phyloP scores from a whole-genome alignment of 495 filamentous ascomycete genomes.

The Glarea lozoyensis region DNA sequence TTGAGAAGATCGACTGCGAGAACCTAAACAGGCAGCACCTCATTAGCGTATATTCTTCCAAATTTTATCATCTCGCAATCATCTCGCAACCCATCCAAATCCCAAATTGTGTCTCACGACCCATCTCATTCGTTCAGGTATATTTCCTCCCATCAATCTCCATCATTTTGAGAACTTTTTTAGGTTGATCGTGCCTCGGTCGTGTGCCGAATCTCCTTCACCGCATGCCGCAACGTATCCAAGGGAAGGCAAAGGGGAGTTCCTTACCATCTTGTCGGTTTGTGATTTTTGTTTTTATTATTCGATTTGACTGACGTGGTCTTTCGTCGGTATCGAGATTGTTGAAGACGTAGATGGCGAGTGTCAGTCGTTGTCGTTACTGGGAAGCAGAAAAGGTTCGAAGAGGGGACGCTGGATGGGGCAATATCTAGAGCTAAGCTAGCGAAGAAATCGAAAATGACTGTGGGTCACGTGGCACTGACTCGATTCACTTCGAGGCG shows the following conservation, averaged over 20 bases:
- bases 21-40: slow-evolving; percentile 54
- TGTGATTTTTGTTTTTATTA: slow-evolving; percentile 21
- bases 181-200: slow-evolving; percentile 9
- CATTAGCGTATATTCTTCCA: slow-evolving; percentile 17
- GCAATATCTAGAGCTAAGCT: background rate
- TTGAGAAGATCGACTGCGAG: slow-evolving; percentile 99
- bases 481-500: no score
- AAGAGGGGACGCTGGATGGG: slow-evolving; percentile 1
- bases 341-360: slow-evolving; percentile 22
- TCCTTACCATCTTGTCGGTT: slow-evolving; percentile 53
- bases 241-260: slow-evolving; percentile 9
- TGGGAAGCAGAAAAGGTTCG: slow-evolving; percentile 7
- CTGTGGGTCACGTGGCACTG: slow-evolving; percentile 12
- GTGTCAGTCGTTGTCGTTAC: slow-evolving; percentile 24
- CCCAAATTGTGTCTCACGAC: no score
- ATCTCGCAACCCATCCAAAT: slow-evolving; percentile 1
- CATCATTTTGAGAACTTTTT: no score
- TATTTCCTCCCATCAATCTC: no score
- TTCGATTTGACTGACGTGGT: slow-evolving; percentile 35
- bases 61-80: slow-evolving; percentile 5
- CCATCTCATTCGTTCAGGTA: no score
- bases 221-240: slow-evolving; percentile 7
- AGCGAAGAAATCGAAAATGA: slow-evolving; percentile 7
- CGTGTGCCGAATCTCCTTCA: slow-evolving; percentile 21
- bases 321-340: slow-evolving; percentile 27